These are phyloP conservation scores for Solanum aculeatissimum DNA, from an alignment of 305 asterid species.

Conservation along the genomic window DNA sequence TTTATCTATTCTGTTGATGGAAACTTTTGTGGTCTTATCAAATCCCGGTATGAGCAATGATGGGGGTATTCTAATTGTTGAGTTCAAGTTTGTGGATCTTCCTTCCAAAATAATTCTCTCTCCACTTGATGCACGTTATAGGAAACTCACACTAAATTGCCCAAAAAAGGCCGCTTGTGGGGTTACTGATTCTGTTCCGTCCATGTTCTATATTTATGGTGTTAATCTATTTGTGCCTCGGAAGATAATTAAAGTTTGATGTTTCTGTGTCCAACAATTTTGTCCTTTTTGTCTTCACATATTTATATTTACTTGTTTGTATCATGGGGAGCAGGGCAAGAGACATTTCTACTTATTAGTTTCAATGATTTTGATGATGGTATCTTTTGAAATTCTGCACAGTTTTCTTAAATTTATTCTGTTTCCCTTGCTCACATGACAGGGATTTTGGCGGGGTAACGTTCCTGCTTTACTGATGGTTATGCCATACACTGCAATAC, in stretches of 20 bases:
- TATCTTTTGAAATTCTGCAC: background rate
- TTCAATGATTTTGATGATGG: background rate
- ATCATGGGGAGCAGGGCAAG: background rate
- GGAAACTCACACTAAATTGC: background rate
- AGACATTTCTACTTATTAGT: background rate
- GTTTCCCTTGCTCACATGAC: background rate
- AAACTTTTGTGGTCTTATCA: background rate
- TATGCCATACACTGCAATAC: conserved; percentile 95
- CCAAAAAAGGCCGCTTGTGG: background rate
- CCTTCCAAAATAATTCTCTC: background rate
- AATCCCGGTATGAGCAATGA: background rate
- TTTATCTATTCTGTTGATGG: background rate
- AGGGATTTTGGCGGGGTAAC: conserved; percentile 98
- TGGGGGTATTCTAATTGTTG: background rate
- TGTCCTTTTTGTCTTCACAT: background rate
- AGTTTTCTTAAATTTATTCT: background rate
- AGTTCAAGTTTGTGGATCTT: background rate
- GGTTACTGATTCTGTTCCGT: background rate
- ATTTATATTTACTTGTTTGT: background rate
- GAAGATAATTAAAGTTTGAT: background rate
- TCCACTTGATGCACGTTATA: background rate
- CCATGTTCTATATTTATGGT: background rate
- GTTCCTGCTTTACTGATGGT: conserved; percentile 96
- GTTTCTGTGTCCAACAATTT: background rate
- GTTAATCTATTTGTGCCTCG: background rate